A percentile compares a stretch with the other conserved stretches of the same genome.
These are phyloP conservation scores for Phytophthora multivora DNA, from an alignment of 352 stramenopile species.

Conservation along the genomic window DNA sequence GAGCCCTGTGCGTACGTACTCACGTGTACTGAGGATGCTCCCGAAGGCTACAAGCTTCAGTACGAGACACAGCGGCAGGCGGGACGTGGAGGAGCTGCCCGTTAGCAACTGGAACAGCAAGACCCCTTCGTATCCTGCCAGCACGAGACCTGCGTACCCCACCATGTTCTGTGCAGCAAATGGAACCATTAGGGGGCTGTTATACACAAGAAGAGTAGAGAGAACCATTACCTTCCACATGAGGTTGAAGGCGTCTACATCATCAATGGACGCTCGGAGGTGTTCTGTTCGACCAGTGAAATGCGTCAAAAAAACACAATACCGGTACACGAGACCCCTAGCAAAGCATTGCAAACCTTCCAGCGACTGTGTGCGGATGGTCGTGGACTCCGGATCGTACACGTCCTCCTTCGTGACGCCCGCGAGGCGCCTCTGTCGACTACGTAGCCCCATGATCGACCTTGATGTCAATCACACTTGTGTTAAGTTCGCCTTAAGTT, in stretches of 20 bases:
- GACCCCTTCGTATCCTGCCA: slow-evolving; percentile 49
- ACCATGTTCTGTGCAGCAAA: slow-evolving; percentile 35
- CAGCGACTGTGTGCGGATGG: slow-evolving; percentile 40
- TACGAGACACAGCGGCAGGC: slow-evolving; percentile 32
- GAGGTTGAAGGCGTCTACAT: slow-evolving; percentile 50
- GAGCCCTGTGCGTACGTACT: slow-evolving; percentile 40
- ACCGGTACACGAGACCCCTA: neutral
- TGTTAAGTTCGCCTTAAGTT: no score
- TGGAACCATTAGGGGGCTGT: neutral
- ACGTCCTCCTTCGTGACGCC: slow-evolving; percentile 39
- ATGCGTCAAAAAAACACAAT: neutral
- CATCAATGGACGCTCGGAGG: slow-evolving; percentile 45
- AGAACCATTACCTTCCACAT: slow-evolving; percentile 45
- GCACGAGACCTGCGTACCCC: slow-evolving; percentile 40
- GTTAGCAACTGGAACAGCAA: slow-evolving; percentile 42
- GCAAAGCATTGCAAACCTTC: slow-evolving; percentile 22
- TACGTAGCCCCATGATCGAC: slow-evolving; percentile 51
- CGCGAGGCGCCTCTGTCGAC: slow-evolving; percentile 46
- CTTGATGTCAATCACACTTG: neutral
- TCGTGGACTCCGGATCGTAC: slow-evolving; percentile 47
- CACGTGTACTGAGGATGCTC: slow-evolving; percentile 42
- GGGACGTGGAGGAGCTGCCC: slow-evolving; percentile 1
- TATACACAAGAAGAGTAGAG: neutral
- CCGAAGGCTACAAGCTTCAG: slow-evolving; percentile 49
- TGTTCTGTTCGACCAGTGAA: slow-evolving; percentile 37